A percentile compares a stretch with the other conserved stretches of the same genome.
These are phyloP conservation scores for Xerocomus potaroensis DNA, from an alignment of 768 basidiomycete genomes.

Conservation along the genomic window DNA sequence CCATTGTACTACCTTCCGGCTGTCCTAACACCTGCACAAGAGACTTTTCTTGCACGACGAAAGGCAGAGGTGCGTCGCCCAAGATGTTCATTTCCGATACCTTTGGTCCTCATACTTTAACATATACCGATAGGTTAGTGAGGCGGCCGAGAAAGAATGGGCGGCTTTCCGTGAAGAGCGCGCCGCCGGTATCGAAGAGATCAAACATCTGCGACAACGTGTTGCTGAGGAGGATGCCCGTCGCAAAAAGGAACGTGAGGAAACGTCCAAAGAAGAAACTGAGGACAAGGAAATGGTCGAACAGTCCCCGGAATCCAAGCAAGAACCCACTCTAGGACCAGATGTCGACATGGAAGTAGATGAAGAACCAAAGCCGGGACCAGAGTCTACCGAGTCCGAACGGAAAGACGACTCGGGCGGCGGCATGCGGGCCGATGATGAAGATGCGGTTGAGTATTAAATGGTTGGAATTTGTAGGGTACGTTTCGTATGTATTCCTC, in stretches of 20 bases:
- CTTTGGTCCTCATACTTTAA: background rate
- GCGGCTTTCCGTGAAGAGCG: slow-evolving; percentile 59
- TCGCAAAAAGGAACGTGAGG: slow-evolving; percentile 39
- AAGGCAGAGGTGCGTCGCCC: slow-evolving; percentile 55
- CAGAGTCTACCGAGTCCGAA: slow-evolving; percentile 37
- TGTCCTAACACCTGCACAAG: slow-evolving; percentile 63
- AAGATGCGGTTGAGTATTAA: slow-evolving; percentile 79
- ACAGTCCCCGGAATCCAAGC: slow-evolving; percentile 17
- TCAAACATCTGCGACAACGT: slow-evolving; percentile 54
- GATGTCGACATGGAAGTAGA: slow-evolving; percentile 35
- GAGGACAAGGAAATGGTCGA: slow-evolving; percentile 35
- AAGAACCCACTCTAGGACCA: slow-evolving; percentile 16
- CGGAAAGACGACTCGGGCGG: slow-evolving; percentile 51
- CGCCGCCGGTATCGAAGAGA: slow-evolving; percentile 52
- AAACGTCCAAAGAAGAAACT: slow-evolving; percentile 28
- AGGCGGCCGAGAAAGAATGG: slow-evolving; percentile 70
- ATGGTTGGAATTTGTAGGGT: slow-evolving; percentile 20
- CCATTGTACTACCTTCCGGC: slow-evolving; percentile 76
- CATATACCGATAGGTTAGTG: slow-evolving; percentile 43
- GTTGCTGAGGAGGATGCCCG: slow-evolving; percentile 64
- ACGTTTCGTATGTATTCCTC: slow-evolving; percentile 24
- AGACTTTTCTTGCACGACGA: slow-evolving; percentile 56
- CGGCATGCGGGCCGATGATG: slow-evolving; percentile 63
- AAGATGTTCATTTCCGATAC: background rate
- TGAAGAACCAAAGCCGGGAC: slow-evolving; percentile 31